Evolutionary conservation across 805 yeast species (phyloP), one percentile per base, ranked within the genome.

Genomic region (Torulaspora maleeae): DNA sequence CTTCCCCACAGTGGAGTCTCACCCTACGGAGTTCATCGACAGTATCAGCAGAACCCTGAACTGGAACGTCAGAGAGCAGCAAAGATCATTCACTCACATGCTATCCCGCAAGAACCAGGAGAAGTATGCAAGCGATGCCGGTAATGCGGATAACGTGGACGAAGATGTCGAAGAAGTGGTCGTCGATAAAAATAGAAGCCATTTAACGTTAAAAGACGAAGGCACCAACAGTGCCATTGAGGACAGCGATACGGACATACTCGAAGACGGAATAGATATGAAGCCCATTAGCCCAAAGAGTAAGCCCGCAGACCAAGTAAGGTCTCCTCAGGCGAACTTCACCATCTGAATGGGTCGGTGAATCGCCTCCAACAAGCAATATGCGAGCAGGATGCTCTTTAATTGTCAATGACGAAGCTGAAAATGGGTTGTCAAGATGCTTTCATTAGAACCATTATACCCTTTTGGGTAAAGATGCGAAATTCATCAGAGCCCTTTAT

Each of bases 21-120:
- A 84, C 17, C 75, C 80, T 45, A 77, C 84, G 4, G 93, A 87
- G 64, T 81, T 86, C 68, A 75, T 93, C 64, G 95, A 89, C 63
- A 76, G 88, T 59, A 89, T 88, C 37, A 78, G 91, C 63, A 72
- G 95, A 56, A 82, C 95, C 24, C 69, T 93, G 60, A 88, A 91
- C 61, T 93, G 99, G 99, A 91, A 91, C 63, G 88, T 78, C 22
- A 76, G 97, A 53, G 93, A 88, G 60, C 81, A 81, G 45, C 97
- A 91, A 61, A 87, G 86, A 57, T 83, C 95, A 3, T 85, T 87
- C 61, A 76, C 75, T 4, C 83, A 78, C 59, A 65, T 77, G 55
- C 63, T 80, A 28, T 77, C 83, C 32, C 79, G 75, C 22, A 75
- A 77, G 62, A 81, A 79, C 58, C 71, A 74, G 54, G 70, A 68